Conservation (phyloP, 208 protist species). For the Strigomonas galati region DNA sequence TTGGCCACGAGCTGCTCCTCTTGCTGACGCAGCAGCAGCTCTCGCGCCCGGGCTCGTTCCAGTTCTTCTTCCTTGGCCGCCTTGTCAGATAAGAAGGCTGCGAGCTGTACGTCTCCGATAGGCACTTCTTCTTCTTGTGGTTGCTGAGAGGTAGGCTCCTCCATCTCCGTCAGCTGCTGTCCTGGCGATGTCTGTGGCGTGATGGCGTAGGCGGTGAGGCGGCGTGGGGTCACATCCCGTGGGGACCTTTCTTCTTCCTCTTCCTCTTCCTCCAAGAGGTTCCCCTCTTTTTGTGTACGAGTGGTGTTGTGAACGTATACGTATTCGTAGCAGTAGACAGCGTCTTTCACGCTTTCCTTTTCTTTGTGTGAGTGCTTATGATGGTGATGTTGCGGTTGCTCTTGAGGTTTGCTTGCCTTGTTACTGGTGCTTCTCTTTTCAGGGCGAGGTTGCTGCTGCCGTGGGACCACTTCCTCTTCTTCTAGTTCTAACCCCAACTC, state of each 20-base stretch:
- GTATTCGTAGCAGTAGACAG: neutral
- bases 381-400: neutral
- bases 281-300: no score
- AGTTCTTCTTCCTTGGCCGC: constrained; percentile 1
- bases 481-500: no score
- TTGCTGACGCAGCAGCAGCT: no score
- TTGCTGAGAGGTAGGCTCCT: neutral
- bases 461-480: neutral
- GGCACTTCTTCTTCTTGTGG: constrained; percentile 3
- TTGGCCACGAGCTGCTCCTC: no score
- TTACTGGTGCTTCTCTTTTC: neutral
- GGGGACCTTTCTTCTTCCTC: neutral
- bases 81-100: neutral
- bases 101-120: neutral
- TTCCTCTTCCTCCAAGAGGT: no score
- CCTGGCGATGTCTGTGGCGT: no score
- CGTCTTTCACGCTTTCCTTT: neutral
- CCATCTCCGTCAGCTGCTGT: no score
- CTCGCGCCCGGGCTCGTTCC: no score
- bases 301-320: neutral
- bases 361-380: neutral
- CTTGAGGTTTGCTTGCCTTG: neutral
- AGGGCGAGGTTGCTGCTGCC: neutral
- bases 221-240: neutral
- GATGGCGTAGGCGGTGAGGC: neutral